Percentiles rank a stretch among this genome's conserved stretches.
phyloP scores from a whole-genome alignment of 805 yeast species.

The Millerago galiae region DNA sequence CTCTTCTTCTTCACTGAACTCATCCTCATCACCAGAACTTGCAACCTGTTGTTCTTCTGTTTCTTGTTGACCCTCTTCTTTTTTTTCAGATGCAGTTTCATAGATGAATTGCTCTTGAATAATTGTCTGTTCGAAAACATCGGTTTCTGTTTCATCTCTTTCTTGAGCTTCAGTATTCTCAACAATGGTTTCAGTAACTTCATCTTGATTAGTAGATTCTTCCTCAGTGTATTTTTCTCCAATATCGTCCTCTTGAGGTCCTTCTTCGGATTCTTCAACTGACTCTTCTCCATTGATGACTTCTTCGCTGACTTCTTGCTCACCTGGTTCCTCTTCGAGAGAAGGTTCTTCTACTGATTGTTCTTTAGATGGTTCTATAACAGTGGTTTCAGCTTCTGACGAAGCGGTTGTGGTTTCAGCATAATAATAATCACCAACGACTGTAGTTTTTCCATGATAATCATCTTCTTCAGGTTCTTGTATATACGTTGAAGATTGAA shows the following conservation, averaged over 20 bases:
- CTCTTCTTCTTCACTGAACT: background rate
- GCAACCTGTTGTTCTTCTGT: background rate
- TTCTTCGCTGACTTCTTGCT: background rate
- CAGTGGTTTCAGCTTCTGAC: no score
- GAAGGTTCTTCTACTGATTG: background rate
- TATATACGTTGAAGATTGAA: background rate
- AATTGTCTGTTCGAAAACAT: background rate
- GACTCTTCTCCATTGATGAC: background rate
- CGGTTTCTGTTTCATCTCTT: background rate
- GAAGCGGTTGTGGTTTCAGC: background rate
- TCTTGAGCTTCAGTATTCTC: background rate
- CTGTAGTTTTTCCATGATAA: background rate
- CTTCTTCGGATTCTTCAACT: background rate
- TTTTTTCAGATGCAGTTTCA: background rate
- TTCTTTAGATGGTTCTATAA: no score
- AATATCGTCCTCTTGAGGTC: background rate
- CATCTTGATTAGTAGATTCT: background rate
- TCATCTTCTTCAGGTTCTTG: background rate
- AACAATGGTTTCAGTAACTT: no score
- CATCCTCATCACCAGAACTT: background rate
- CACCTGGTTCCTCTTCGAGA: background rate
- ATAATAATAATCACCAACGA: background rate
- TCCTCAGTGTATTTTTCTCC: background rate
- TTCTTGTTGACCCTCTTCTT: background rate
- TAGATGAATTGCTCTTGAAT: background rate